phyloP scores from a whole-genome alignment of 495 filamentous ascomycete genomes.

The Aspergillus egyptiacus region DNA sequence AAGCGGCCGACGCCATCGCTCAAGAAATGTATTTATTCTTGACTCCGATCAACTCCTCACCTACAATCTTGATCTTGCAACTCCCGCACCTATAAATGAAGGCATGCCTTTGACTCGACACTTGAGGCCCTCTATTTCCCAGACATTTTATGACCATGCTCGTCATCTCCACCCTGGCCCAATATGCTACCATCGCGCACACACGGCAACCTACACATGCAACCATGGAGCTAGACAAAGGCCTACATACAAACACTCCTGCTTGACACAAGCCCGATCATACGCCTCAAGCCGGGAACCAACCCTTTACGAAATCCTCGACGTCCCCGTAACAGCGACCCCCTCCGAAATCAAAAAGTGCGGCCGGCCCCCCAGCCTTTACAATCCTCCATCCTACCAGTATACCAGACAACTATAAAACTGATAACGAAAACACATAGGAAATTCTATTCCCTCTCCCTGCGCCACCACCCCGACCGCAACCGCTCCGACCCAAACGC shows the following conservation, averaged over 20 bases:
- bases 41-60: neutral
- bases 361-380: slow-evolving; percentile 1
- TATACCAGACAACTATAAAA: neutral
- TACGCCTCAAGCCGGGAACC: slow-evolving; percentile 40
- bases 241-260: slow-evolving; percentile 13
- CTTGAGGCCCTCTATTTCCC: slow-evolving; percentile 7
- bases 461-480: slow-evolving; percentile 88
- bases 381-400: neutral
- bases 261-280: slow-evolving; percentile 31
- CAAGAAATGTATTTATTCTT: neutral
- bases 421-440: slow-evolving; percentile 13
- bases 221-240: neutral
- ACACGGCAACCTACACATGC: neutral
- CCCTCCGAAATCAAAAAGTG: slow-evolving; percentile 80
- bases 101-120: slow-evolving; percentile 19
- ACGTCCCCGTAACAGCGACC: slow-evolving; percentile 61
- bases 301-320: slow-evolving; percentile 74
- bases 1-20: slow-evolving; percentile 13
- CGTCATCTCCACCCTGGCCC: neutral
- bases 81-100: neutral
- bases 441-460: slow-evolving; percentile 89
- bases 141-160: neutral
- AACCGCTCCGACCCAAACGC: slow-evolving; percentile 73
- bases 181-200: neutral
- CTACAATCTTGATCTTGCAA: neutral